Percentiles rank a stretch among this genome's conserved stretches.
Conservation (phyloP, 169 alveolate species). For the Perkinsus marinus region DNA sequence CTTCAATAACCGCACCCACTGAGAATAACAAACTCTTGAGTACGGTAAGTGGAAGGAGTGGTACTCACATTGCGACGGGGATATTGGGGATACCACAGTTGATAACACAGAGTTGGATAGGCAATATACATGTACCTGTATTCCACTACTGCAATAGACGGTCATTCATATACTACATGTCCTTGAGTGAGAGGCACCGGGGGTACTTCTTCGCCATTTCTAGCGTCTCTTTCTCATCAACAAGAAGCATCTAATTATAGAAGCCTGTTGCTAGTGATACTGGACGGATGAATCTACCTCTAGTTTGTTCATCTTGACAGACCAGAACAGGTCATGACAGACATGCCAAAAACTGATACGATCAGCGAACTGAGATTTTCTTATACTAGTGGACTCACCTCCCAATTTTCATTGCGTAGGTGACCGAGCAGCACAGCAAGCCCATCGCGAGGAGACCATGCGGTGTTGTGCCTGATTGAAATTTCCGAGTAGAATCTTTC, state of each 20-base stretch:
- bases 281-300: not conserved
- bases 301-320: slow-evolving; percentile 20
- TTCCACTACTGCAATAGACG: not conserved
- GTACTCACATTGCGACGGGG: not conserved
- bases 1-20: not conserved
- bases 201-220: slow-evolving; percentile 43
- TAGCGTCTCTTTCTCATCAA: slow-evolving; percentile 18
- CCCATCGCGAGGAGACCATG: not conserved
- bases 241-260: slow-evolving; percentile 12
- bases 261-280: no score
- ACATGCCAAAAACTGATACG: slow-evolving; percentile 39
- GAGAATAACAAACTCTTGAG: not conserved
- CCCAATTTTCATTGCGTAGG: slow-evolving; percentile 17
- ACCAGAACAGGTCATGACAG: slow-evolving; percentile 32
- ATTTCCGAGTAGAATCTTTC: not conserved
- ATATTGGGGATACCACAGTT: slow-evolving; percentile 35
- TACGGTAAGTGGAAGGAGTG: not conserved
- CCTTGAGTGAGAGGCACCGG: slow-evolving; percentile 18
- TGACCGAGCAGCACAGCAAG: slow-evolving; percentile 17
- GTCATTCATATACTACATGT: slow-evolving; percentile 4
- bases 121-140: slow-evolving; percentile 10
- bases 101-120: slow-evolving; percentile 47
- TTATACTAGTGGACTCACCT: no score
- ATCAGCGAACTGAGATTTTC: no score
- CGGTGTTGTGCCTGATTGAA: not conserved